phyloP scores from a whole-genome alignment of 805 yeast species.

The Candida boidinii region DNA sequence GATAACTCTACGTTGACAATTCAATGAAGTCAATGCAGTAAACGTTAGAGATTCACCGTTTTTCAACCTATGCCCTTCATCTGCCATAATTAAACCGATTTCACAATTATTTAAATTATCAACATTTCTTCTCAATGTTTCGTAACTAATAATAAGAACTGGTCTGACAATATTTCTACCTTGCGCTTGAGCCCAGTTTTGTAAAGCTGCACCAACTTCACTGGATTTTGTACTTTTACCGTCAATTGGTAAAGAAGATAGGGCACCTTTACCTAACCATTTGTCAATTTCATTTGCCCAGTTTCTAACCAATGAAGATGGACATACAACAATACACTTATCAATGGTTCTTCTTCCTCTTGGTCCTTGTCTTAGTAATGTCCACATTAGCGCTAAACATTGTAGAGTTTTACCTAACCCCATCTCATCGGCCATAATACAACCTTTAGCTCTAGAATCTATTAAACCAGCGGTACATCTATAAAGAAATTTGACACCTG shows the following conservation, averaged over 20 bases:
- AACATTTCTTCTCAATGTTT: constrained; percentile 81
- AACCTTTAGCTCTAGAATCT: constrained; percentile 81
- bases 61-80: constrained; percentile 77
- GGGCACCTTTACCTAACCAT: constrained; percentile 91
- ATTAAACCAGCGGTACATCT: constrained; percentile 84
- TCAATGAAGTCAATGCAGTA: constrained; percentile 73
- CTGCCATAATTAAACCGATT: constrained; percentile 80
- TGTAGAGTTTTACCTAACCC: constrained; percentile 89
- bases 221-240: constrained; percentile 74
- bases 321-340: constrained; percentile 90
- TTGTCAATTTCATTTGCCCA: constrained; percentile 96
- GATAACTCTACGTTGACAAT: constrained; percentile 83
- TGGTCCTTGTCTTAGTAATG: constrained; percentile 81
- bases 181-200: constrained; percentile 78
- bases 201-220: constrained; percentile 60
- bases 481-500: constrained; percentile 87
- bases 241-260: constrained; percentile 85
- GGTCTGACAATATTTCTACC: constrained; percentile 91
- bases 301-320: constrained; percentile 84
- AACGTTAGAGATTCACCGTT: constrained; percentile 91
- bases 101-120: constrained; percentile 66
- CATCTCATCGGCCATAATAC: constrained; percentile 98
- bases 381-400: constrained; percentile 89
- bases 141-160: constrained; percentile 88
- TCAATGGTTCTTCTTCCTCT: constrained; percentile 75